phyloP scores from a whole-genome alignment of 2,329 filamentous ascomycete genomes.

The Clonostachys solani region DNA sequence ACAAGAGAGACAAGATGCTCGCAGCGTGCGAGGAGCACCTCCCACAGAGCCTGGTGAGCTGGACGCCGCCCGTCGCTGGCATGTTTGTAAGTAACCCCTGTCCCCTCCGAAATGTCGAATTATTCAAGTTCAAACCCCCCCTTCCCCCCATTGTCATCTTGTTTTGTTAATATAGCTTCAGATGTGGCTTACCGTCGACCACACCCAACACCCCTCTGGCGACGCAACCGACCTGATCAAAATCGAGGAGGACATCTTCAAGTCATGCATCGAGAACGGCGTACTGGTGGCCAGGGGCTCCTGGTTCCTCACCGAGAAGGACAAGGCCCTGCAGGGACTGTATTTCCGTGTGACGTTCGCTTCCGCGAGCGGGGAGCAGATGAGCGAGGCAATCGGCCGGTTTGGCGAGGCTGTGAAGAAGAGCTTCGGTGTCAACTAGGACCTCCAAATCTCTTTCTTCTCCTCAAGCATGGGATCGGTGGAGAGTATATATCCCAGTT shows the following conservation, averaged over 20 bases:
- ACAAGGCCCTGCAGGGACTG: slow-evolving; percentile 55
- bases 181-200: slow-evolving; percentile 72
- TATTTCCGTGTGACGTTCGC: slow-evolving; percentile 93
- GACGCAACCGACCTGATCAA: slow-evolving; percentile 48
- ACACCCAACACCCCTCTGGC: slow-evolving; percentile 59
- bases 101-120: neutral
- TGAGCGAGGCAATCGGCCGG: slow-evolving; percentile 67
- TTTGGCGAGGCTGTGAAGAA: slow-evolving; percentile 71
- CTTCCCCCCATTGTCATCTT: neutral
- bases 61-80: slow-evolving; percentile 76
- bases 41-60: slow-evolving; percentile 70
- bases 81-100: slow-evolving; percentile 75
- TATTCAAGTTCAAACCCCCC: neutral
- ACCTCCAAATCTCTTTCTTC: neutral
- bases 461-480: too few relatives aligned
- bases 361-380: slow-evolving; percentile 67
- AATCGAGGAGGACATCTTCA: slow-evolving; percentile 85
- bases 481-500: too few relatives aligned
- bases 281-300: slow-evolving; percentile 80
- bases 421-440: slow-evolving; percentile 36
- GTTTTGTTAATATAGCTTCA: slow-evolving; percentile 15
- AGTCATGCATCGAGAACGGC: slow-evolving; percentile 68
- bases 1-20: slow-evolving; percentile 71
- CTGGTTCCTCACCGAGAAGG: slow-evolving; percentile 82
- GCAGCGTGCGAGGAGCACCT: slow-evolving; percentile 75